These are phyloP conservation scores for Carex littledalei DNA, from an alignment of 176 grass and related monocot genomes.

Conservation along the genomic window DNA sequence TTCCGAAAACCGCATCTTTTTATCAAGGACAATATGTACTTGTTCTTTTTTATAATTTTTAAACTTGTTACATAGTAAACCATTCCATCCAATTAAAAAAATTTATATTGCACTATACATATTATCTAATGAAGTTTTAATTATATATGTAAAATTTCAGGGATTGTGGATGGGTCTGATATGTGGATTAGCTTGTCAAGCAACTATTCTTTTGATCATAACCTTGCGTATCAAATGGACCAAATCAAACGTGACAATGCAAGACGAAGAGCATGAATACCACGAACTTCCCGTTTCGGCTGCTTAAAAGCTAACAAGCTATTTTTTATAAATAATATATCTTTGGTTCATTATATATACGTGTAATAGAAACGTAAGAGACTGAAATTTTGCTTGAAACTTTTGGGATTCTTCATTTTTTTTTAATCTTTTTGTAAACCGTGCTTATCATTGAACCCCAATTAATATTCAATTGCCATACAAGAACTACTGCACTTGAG, in stretches of 20 bases:
- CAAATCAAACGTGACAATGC: conserved; percentile 30
- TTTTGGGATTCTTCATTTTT: background rate
- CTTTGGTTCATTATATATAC: background rate
- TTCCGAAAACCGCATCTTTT: too few relatives aligned
- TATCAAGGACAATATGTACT: too few relatives aligned
- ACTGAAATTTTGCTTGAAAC: background rate
- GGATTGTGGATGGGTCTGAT: conserved; percentile 73
- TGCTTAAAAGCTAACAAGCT: background rate
- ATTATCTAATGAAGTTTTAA: background rate
- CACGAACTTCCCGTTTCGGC: background rate
- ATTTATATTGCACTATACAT: background rate
- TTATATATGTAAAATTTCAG: conserved; percentile 23
- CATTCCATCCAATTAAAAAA: background rate
- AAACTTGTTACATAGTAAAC: background rate
- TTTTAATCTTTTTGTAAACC: background rate
- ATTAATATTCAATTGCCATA: too few relatives aligned
- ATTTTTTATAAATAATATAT: background rate
- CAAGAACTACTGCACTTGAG: too few relatives aligned
- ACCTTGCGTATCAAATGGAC: conserved; percentile 59
- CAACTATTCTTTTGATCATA: conserved; percentile 45
- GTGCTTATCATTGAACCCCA: too few relatives aligned
- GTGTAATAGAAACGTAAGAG: background rate
- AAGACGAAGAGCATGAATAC: conserved; percentile 28
- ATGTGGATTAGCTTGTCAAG: conserved; percentile 58
- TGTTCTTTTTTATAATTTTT: too few relatives aligned